Conservation (phyloP, 306 rosid genomes). For the Rubus idaeus region DNA sequence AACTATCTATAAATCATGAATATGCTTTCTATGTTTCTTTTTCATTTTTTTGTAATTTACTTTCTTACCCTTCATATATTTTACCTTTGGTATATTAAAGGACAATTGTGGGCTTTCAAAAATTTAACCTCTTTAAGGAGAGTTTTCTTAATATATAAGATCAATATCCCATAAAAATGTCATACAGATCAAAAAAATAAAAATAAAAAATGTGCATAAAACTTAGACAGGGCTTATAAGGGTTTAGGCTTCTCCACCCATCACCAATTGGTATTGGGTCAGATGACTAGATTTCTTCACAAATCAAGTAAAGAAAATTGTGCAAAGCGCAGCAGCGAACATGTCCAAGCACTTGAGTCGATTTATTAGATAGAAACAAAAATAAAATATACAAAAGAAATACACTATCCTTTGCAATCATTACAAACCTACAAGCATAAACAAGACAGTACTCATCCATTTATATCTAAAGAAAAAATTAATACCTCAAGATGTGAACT, state of each 20-base stretch:
- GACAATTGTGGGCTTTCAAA: no score
- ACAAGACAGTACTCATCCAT: constrained; percentile 6
- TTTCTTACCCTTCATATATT: no score
- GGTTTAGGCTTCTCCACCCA: not conserved
- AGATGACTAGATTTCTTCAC: not conserved
- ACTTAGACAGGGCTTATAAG: not conserved
- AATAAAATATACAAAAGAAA: not conserved
- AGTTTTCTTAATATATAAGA: no score
- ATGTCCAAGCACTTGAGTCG: not conserved
- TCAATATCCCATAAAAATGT: not conserved
- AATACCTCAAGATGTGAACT: constrained; percentile 75
- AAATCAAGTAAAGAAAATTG: not conserved
- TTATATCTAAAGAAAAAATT: constrained; percentile 21
- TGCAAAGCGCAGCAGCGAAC: constrained; percentile 1
- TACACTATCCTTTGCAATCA: not conserved
- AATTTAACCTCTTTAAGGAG: no score
- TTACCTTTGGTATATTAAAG: no score
- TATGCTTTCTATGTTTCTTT: no score
- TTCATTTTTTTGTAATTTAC: no score
- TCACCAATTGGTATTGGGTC: not conserved
- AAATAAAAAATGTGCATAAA: not conserved
- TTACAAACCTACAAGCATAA: not conserved
- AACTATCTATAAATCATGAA: not conserved
- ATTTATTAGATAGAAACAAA: not conserved
- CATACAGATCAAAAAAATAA: not conserved